A percentile compares a stretch with the other conserved stretches of the same genome.
Evolutionary conservation across 495 filamentous ascomycete species (phyloP).

Genomic region (Sabuloglossum arenarium): DNA sequence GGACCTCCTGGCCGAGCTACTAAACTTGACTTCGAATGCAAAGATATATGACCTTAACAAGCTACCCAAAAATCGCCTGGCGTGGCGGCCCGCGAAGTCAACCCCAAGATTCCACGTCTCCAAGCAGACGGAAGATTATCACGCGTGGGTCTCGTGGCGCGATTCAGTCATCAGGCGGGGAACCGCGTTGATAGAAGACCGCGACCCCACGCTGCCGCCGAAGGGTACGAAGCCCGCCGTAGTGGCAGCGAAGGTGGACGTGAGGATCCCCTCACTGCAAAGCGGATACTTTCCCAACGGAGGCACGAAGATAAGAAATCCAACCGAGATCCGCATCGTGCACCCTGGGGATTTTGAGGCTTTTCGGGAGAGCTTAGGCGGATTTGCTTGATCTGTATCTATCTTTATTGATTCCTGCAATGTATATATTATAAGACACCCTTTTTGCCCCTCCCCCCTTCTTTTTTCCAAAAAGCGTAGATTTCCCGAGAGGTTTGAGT

Average conservation of each 20-base stretch:
- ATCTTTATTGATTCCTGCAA: no score
- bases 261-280: not conserved
- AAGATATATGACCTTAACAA: conserved; percentile 12
- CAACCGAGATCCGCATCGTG: not conserved
- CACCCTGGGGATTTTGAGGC: not conserved
- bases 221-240: not conserved
- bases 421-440: not conserved
- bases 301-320: not conserved
- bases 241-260: not conserved
- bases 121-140: conserved; percentile 37
- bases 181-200: not conserved
- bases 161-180: conserved; percentile 26
- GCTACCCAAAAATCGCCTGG: conserved; percentile 24
- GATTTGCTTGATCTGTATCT: not conserved
- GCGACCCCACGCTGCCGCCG: not conserved
- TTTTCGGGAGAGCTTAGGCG: not conserved
- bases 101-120: conserved; percentile 37
- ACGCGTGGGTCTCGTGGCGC: conserved; percentile 37
- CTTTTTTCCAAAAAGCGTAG: not conserved
- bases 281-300: not conserved
- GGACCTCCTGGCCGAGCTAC: conserved; percentile 48
- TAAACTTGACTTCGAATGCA: conserved; percentile 35
- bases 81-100: conserved; percentile 38
- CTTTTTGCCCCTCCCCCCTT: not conserved
- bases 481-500: no score